A percentile compares a stretch with the other conserved stretches of the same genome.
phyloP scores from a whole-genome alignment of 2,329 filamentous ascomycete genomes.

The Lasiodiplodia citricola region DNA sequence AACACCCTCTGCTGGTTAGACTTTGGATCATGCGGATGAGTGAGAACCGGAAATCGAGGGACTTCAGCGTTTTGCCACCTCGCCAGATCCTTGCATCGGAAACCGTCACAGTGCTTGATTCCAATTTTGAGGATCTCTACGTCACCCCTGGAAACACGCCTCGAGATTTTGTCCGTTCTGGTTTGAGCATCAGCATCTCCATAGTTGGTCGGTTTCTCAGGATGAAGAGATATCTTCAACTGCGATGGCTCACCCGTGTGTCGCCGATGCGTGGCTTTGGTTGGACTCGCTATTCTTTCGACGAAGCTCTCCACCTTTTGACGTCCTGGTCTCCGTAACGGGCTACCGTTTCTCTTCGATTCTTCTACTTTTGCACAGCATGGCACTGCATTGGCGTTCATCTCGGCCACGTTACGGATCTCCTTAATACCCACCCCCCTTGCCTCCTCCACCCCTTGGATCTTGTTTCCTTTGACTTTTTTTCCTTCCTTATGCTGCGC shows the following conservation, averaged over 20 bases:
- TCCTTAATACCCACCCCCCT: constrained; percentile 18
- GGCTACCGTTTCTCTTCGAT: neutral
- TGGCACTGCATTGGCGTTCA: constrained; percentile 3
- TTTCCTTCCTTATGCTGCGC: neutral
- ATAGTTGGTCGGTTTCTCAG: neutral
- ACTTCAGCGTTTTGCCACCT: neutral
- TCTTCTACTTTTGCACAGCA: neutral
- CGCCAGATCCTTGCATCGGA: neutral
- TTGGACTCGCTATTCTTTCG: neutral
- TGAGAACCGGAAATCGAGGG: neutral
- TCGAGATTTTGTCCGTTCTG: neutral
- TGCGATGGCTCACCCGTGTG: neutral
- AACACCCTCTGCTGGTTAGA: constrained; percentile 30
- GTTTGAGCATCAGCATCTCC: neutral
- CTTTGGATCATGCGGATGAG: neutral
- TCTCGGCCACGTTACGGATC: constrained; percentile 1
- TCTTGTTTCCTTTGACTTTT: neutral
- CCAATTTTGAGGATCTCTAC: neutral
- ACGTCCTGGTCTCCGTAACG: neutral
- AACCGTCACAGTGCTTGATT: neutral
- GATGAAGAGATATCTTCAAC: neutral
- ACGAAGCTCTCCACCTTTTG: neutral
- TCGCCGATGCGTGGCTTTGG: neutral
- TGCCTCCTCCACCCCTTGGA: constrained; percentile 14
- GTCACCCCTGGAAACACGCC: neutral